phyloP scores from a whole-genome alignment of 1,139 yeast genomes.

The Tardiomyces depauwii region DNA sequence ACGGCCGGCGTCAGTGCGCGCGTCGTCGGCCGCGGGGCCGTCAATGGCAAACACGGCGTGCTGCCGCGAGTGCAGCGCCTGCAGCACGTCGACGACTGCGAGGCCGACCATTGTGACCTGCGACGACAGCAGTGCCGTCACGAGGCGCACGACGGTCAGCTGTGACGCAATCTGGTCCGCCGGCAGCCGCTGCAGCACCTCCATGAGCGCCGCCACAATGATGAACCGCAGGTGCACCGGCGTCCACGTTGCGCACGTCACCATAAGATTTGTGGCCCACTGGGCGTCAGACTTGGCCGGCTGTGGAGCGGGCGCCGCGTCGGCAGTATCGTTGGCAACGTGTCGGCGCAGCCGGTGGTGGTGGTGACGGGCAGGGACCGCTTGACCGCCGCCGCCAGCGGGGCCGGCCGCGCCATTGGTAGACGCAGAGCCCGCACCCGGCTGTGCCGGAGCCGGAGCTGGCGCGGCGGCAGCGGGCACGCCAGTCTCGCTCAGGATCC shows the following conservation, averaged over 20 bases:
- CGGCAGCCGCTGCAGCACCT: conserved; percentile 18
- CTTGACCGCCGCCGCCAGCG: not conserved
- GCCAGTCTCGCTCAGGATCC: too few relatives aligned
- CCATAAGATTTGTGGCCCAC: conserved; percentile 44
- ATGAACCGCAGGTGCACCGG: conserved; percentile 84
- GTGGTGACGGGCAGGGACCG: not conserved
- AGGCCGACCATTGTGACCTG: conserved; percentile 80
- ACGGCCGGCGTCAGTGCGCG: too few relatives aligned
- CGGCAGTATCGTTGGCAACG: too few relatives aligned
- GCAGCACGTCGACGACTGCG: conserved; percentile 73
- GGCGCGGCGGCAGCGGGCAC: too few relatives aligned
- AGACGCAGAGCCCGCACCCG: too few relatives aligned
- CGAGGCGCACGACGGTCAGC: conserved; percentile 38
- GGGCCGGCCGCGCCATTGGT: too few relatives aligned
- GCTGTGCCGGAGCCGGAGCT: too few relatives aligned
- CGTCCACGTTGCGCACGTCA: conserved; percentile 61
- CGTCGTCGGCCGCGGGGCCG: too few relatives aligned
- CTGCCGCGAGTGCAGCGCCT: conserved; percentile 52
- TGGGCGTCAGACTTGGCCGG: not conserved
- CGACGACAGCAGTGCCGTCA: conserved; percentile 63
- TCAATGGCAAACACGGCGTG: conserved; percentile 14
- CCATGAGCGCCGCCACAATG: conserved; percentile 38
- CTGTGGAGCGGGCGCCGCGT: too few relatives aligned
- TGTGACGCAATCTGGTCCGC: conserved; percentile 30
- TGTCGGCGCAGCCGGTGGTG: not conserved